phyloP scores from a whole-genome alignment of 139 green algal species.

The Axilococcus clingmanii region DNA sequence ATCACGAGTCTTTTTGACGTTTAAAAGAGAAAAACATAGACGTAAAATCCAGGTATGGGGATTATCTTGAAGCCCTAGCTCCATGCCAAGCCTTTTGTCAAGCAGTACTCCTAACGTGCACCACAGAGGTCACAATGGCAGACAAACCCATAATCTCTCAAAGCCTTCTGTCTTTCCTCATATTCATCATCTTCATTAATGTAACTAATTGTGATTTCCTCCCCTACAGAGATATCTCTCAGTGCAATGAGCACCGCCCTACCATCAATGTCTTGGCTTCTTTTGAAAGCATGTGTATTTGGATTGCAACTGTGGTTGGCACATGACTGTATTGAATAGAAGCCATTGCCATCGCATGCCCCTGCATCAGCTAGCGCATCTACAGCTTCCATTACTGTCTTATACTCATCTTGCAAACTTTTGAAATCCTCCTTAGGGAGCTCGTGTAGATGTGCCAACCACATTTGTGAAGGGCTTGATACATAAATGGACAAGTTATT shows the following conservation, averaged over 20 bases:
- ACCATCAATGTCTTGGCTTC: conserved; percentile 13
- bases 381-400: conserved; percentile 1
- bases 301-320: conserved; percentile 86
- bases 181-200: background rate
- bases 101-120: background rate
- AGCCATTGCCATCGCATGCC: conserved; percentile 65
- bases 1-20: too few relatives aligned
- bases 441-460: conserved; percentile 1
- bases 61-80: too few relatives aligned
- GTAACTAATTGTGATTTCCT: conserved; percentile 59
- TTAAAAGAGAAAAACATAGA: too few relatives aligned
- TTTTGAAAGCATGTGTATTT: conserved; percentile 52
- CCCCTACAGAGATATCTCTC: conserved; percentile 14
- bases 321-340: conserved; percentile 77
- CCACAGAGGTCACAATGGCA: conserved; percentile 7
- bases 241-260: conserved; percentile 4
- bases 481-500: conserved; percentile 82
- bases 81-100: too few relatives aligned
- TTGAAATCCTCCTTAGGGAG: too few relatives aligned
- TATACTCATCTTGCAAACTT: conserved; percentile 2
- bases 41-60: too few relatives aligned
- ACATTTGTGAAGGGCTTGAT: conserved; percentile 9
- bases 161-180: background rate
- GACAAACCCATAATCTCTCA: conserved; percentile 9
- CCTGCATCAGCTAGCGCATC: conserved; percentile 52